Base-by-base conservation (phyloP, 108 stramenopile genomes). In the Pseudonitzschia delicatissima region DNA sequence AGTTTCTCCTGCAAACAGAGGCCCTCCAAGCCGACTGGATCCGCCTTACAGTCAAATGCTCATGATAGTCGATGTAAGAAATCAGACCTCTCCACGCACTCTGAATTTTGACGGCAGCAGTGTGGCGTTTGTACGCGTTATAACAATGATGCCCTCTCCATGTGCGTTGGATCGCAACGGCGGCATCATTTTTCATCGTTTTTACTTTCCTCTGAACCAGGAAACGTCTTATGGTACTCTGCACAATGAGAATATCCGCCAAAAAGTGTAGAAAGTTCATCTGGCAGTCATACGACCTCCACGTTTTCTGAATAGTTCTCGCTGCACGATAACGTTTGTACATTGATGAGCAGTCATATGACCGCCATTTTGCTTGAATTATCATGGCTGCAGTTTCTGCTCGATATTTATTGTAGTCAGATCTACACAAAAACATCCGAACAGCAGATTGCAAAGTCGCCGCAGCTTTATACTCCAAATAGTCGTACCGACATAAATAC, bases 231-330 rank as follows among this genome's bases (percentile, higher is more conserved):
- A 76, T 74, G 31, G 82, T 74, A 65, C 86, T 87, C 59, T 91
- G 89, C 1, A 71, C 80, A 39, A 92, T 82, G 21, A 87, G 58
- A n/a, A 88, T 69, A 62, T 87, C 85, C 39, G 86, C 87, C 36
- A 89, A 62, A 34, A 68, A 82, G 51, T 87, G 83, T 2, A 88
- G 66, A 61, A 81, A 92, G 50, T 85, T 77, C 90, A 92, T 89
- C 18, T 76, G 74, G 27, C 78, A 82, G 65, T 85, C 77, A 52
- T 85, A 85, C 18, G 44, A 39, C 32, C 82, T 51, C 80, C 72
- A 73, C 18, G 47, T 65, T 48, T 52, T 67, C 53, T 67, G 66
- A 29, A 74, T 74, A 8, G 18, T 65, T 47, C 71, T 72, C 28
- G 44, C 62, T 33, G 45, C 45, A 31, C 49, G 34, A 35, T 65